Base-by-base conservation (phyloP, 1,139 yeast species). In the Kodamaea arcana region DNA sequence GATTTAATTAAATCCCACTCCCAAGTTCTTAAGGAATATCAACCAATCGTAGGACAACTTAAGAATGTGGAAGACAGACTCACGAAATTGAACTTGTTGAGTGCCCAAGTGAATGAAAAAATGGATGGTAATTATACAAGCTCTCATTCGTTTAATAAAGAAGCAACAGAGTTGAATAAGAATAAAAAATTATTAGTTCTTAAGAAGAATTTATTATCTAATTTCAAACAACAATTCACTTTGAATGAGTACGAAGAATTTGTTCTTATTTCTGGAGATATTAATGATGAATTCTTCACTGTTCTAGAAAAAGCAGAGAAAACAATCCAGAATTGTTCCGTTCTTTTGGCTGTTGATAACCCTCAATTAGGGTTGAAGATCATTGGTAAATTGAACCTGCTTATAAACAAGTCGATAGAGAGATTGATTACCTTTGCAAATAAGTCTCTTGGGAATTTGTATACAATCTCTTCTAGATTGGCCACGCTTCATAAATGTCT, bases 221-320 rank as follows among this genome's bases (percentile, higher is more conserved):
- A 77, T 15, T 82, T 86, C 51, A 77, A 79, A 43, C 65, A 69
- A 4, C 75, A 77, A 39, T 87, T 85, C 53, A 77, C 90, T 0
- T 56, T 92, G 30, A 75, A 74, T 30, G 92, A 82, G 43, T 74
- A 78, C 38, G 97, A 92, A 47, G 83, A 79, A 39, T 82, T 70
- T 50, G 58, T 70, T 9, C 56, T 82, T 29, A 53, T 57, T 15
- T 29, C 34, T 11, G 56, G 72, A 35, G 63, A 63, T 40, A 46
- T 69, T 51, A 74, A 76, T 40, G 62, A 63, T 2, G 83, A 78
- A 28, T 88, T 83, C 52, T 86, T 87, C 47, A 51, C 52, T 6
- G 72, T 78, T 1, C 62, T 90, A 31, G 58, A 62, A 15, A 81
- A 79, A 48, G 82, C 86, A 11, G 80, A 82, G 46, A 51, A 52